Conservation (phyloP, 2,329 filamentous ascomycete genomes). For the Raffaelea arxii region DNA sequence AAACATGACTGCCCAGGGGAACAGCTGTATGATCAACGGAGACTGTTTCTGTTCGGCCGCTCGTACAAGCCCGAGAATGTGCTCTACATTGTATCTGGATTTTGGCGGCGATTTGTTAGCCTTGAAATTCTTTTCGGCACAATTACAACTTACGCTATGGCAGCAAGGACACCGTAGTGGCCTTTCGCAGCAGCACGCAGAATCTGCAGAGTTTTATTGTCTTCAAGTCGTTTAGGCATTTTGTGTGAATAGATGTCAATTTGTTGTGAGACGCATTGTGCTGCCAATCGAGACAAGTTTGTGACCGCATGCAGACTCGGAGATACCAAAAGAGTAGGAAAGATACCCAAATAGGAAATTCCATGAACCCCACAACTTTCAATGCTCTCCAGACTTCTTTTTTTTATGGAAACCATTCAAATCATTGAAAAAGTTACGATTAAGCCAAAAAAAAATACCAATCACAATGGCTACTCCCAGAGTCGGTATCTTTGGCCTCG, state of each 20-base stretch:
- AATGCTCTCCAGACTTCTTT: no score
- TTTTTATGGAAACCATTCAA: no score
- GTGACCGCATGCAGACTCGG: no score
- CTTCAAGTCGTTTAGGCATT: background rate
- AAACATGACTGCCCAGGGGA: slow-evolving; percentile 61
- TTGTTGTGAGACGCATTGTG: no score
- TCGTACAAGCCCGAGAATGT: slow-evolving; percentile 55
- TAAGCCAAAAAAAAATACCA: no score
- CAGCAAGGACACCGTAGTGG: background rate
- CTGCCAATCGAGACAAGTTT: no score
- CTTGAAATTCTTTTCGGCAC: slow-evolving; percentile 40
- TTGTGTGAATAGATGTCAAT: no score
- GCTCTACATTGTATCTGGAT: slow-evolving; percentile 60
- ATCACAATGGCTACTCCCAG: no score
- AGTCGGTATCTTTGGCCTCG: slow-evolving; percentile 63
- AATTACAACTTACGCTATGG: background rate
- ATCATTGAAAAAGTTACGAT: no score
- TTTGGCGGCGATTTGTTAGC: slow-evolving; percentile 42
- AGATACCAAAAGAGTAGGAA: no score
- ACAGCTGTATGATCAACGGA: slow-evolving; percentile 60
- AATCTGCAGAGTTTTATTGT: background rate
- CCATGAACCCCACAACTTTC: no score
- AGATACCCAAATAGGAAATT: no score
- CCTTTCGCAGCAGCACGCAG: background rate
- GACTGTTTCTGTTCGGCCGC: slow-evolving; percentile 59